Conservation (phyloP, 345 rosid species). For the Salix udensis region DNA sequence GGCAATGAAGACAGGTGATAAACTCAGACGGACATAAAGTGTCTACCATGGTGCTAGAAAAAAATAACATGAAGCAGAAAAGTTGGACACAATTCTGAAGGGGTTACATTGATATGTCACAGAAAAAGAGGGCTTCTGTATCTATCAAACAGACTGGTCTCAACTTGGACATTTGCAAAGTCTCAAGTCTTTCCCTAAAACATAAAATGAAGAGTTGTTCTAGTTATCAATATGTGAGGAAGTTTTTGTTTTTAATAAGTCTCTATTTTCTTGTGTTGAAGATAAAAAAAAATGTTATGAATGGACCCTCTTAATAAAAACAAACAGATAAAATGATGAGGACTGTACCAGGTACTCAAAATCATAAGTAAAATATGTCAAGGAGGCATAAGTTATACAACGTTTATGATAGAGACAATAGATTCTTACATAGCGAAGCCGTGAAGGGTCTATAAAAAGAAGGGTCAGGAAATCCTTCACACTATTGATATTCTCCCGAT, state of each 20-base stretch:
- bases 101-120: not conserved
- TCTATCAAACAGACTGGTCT: not conserved
- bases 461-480: conserved; percentile 83
- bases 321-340: not conserved
- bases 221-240: not conserved
- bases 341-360: not conserved
- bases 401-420: conserved; percentile 4
- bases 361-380: not conserved
- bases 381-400: not conserved
- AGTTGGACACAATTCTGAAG: not conserved
- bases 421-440: conserved; percentile 67
- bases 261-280: not conserved
- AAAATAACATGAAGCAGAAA: not conserved
- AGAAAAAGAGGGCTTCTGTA: not conserved
- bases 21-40: not conserved
- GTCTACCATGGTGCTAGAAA: not conserved
- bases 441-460: conserved; percentile 57
- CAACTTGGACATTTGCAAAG: not conserved
- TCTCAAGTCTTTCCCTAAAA: not conserved
- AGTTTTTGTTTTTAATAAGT: not conserved
- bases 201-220: not conserved
- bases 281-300: not conserved
- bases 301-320: not conserved
- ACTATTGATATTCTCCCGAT: conserved; percentile 58
- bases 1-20: not conserved